Conservation (phyloP, 2,329 filamentous ascomycete genomes). For the Pseudonectria foliicola region DNA sequence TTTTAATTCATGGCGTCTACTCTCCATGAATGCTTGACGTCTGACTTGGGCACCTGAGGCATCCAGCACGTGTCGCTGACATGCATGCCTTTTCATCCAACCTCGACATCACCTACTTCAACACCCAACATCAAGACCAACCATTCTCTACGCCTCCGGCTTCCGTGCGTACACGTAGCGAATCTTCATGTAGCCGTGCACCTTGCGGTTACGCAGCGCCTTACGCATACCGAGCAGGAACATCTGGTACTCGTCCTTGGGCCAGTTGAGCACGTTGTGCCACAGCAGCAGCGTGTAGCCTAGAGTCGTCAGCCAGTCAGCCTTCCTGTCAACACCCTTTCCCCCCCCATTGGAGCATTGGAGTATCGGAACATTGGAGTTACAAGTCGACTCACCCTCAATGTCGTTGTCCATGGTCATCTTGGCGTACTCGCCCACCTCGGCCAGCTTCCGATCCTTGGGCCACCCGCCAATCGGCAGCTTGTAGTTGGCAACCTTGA, state of each 20-base stretch:
- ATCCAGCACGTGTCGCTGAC: too few species aligned
- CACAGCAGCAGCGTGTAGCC: not conserved
- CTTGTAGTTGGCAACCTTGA: not conserved
- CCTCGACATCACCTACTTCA: too few species aligned
- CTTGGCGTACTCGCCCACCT: not conserved
- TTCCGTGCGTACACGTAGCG: not conserved
- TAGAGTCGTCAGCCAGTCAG: too few species aligned
- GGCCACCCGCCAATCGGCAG: not conserved
- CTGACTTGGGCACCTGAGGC: too few species aligned
- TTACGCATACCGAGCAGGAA: not conserved
- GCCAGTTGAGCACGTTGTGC: conserved; percentile 1
- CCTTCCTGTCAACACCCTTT: too few species aligned
- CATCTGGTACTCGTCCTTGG: not conserved
- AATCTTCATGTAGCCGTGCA: not conserved
- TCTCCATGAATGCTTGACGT: too few species aligned
- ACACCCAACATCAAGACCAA: too few species aligned
- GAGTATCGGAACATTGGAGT: too few species aligned
- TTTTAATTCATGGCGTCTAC: too few species aligned
- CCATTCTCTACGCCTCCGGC: not conserved
- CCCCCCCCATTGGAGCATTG: too few species aligned
- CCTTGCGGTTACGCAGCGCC: not conserved
- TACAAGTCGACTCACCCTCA: not conserved
- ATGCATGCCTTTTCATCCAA: too few species aligned
- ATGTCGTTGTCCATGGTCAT: not conserved
- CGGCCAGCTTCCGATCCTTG: not conserved